Evolutionary conservation across 768 basidiomycete species (phyloP).

Genomic region (Amanita exitialis): DNA sequence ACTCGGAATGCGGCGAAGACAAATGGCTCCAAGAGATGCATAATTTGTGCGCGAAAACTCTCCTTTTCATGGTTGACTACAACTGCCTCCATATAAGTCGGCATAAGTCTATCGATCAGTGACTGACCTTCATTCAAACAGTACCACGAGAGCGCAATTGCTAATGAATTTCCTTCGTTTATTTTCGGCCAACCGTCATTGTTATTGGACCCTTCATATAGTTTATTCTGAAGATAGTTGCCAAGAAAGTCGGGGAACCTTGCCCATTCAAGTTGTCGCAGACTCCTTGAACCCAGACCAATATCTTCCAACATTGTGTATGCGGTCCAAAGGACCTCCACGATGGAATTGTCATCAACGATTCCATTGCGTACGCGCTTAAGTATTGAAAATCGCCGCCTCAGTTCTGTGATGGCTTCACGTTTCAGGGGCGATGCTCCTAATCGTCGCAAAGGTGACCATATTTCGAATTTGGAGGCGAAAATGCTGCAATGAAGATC

Average conservation of each 20-base stretch:
- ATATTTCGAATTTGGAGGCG: slow-evolving; percentile 37
- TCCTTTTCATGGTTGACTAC: slow-evolving; percentile 23
- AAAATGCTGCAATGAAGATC: slow-evolving; percentile 30
- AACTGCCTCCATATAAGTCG: slow-evolving; percentile 13
- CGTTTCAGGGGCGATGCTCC: slow-evolving; percentile 16
- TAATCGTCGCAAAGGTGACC: slow-evolving; percentile 30
- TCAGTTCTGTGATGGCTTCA: slow-evolving; percentile 33
- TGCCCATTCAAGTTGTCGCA: slow-evolving; percentile 34
- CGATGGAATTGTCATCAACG: slow-evolving; percentile 24
- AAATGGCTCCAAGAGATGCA: slow-evolving; percentile 30
- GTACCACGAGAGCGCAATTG: slow-evolving; percentile 38
- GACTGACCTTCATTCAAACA: slow-evolving; percentile 9
- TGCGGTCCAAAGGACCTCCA: slow-evolving; percentile 39
- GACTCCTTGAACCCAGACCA: slow-evolving; percentile 32
- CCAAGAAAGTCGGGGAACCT: slow-evolving; percentile 30
- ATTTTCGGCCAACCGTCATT: slow-evolving; percentile 41
- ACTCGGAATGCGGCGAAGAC: slow-evolving; percentile 42
- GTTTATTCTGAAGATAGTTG: slow-evolving; percentile 25
- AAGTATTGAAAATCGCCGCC: slow-evolving; percentile 33
- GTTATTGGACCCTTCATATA: slow-evolving; percentile 25
- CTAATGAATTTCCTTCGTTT: slow-evolving; percentile 34
- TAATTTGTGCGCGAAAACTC: slow-evolving; percentile 20
- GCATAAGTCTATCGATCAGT: not conserved
- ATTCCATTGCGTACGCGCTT: slow-evolving; percentile 30
- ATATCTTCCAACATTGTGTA: slow-evolving; percentile 53